Evolutionary conservation across 768 basidiomycete genomes (phyloP).

Genomic region (Hirschioporus abietinus): DNA sequence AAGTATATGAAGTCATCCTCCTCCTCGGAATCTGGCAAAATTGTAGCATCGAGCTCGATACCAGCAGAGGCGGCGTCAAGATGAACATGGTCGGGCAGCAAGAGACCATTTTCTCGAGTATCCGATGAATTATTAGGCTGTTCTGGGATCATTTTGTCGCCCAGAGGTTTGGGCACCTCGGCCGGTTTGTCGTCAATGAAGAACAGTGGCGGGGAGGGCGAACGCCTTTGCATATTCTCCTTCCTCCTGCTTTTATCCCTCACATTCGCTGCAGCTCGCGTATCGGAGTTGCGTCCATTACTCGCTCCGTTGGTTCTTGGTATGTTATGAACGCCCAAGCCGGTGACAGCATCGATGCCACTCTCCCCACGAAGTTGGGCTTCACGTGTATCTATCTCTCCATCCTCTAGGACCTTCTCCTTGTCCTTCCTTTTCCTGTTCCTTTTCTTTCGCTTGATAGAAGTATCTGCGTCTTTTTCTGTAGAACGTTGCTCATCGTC

Average conservation of each 20-base stretch:
- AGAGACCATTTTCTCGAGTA: not conserved
- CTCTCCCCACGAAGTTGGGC: not conserved
- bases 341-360: not conserved
- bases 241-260: not conserved
- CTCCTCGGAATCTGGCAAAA: conserved; percentile 28
- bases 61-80: not conserved
- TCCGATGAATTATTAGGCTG: not conserved
- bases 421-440: not conserved
- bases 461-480: not conserved
- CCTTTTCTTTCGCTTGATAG: not conserved
- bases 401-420: not conserved
- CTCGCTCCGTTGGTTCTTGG: not conserved
- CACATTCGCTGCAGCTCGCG: not conserved
- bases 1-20: conserved; percentile 64
- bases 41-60: not conserved
- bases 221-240: not conserved
- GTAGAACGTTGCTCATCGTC: not conserved
- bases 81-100: not conserved
- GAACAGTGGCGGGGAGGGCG: not conserved
- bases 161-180: not conserved
- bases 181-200: not conserved
- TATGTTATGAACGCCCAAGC: not conserved
- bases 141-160: not conserved
- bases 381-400: not conserved
- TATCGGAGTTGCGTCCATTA: not conserved